Percentiles rank a stretch among this genome's conserved stretches.
These are phyloP conservation scores for Ophiostoma populinum DNA, from an alignment of 2,329 filamentous ascomycete genomes.

Conservation along the genomic window DNA sequence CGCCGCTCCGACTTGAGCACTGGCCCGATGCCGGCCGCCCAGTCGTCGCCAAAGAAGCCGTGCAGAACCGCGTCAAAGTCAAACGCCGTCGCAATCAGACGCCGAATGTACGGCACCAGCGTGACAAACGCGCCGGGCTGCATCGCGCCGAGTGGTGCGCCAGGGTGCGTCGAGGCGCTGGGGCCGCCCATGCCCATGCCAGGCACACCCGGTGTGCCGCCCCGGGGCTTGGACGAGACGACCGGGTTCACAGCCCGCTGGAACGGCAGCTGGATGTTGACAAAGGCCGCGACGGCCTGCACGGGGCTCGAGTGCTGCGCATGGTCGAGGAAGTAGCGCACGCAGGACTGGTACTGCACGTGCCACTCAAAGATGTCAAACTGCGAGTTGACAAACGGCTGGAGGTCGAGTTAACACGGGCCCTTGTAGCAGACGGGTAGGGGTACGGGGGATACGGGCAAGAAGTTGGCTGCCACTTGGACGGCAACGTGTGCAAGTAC, in stretches of 20 bases:
- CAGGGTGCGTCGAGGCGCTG: no score
- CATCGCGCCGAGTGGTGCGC: slow-evolving; percentile 18
- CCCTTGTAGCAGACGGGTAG: neutral
- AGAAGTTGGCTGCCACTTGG: neutral
- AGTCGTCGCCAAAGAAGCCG: slow-evolving; percentile 94
- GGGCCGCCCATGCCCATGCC: slow-evolving; percentile 14
- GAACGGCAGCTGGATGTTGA: slow-evolving; percentile 84
- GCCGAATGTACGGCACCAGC: slow-evolving; percentile 75
- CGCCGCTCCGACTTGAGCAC: slow-evolving; percentile 78
- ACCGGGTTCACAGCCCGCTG: slow-evolving; percentile 42
- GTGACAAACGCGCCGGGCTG: slow-evolving; percentile 32
- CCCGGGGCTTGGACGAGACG: slow-evolving; percentile 18
- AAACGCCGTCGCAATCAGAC: slow-evolving; percentile 80
- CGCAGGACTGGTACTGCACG: slow-evolving; percentile 75
- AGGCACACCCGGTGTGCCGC: neutral
- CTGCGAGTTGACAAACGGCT: slow-evolving; percentile 30
- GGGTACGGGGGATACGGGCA: neutral
- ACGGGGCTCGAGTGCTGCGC: slow-evolving; percentile 70
- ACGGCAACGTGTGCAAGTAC: neutral
- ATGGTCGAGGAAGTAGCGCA: slow-evolving; percentile 79
- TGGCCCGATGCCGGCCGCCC: slow-evolving; percentile 60
- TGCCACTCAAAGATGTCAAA: slow-evolving; percentile 90
- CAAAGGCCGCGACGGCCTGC: slow-evolving; percentile 73
- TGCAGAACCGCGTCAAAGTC: slow-evolving; percentile 76
- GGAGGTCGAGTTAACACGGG: slow-evolving; percentile 10